Conservation (phyloP, 139 green algal species). For the Zygnema circumcarinatum region DNA sequence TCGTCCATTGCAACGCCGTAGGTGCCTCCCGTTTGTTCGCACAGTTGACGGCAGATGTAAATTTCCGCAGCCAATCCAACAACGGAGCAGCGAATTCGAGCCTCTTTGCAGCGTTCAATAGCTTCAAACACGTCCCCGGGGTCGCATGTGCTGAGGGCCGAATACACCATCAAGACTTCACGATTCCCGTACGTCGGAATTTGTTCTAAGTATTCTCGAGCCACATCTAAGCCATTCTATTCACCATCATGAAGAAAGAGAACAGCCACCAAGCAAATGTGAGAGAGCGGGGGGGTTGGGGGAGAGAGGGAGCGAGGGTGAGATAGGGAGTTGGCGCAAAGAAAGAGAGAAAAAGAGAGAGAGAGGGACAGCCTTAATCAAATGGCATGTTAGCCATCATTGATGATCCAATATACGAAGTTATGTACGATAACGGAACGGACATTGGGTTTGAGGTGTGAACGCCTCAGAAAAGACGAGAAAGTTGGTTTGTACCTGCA, state of each 20-base stretch:
- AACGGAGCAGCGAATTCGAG: conserved; percentile 74
- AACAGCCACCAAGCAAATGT: not conserved
- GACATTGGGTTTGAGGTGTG: too few species aligned
- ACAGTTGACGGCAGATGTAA: conserved; percentile 77
- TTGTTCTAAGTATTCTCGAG: conserved; percentile 66
- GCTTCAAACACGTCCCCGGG: conserved; percentile 83
- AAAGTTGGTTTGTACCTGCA: not conserved
- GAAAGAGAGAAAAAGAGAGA: too few species aligned
- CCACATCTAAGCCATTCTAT: conserved; percentile 86
- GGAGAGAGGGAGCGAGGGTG: too few species aligned
- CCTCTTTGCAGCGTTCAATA: conserved; percentile 68
- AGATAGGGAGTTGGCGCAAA: too few species aligned
- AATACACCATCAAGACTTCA: conserved; percentile 86
- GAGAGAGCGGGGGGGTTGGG: conserved; percentile 6
- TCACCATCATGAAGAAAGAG: conserved; percentile 64
- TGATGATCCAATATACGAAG: too few species aligned
- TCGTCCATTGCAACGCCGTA: conserved; percentile 75
- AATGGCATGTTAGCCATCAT: too few species aligned
- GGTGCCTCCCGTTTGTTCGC: conserved; percentile 78
- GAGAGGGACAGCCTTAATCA: too few species aligned
- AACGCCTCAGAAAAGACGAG: too few species aligned
- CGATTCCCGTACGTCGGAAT: conserved; percentile 87
- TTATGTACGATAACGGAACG: too few species aligned
- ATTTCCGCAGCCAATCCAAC: conserved; percentile 82
- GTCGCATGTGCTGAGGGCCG: conserved; percentile 87